phyloP scores from a whole-genome alignment of 352 stramenopile species.

The Aphanomyces invadans region DNA sequence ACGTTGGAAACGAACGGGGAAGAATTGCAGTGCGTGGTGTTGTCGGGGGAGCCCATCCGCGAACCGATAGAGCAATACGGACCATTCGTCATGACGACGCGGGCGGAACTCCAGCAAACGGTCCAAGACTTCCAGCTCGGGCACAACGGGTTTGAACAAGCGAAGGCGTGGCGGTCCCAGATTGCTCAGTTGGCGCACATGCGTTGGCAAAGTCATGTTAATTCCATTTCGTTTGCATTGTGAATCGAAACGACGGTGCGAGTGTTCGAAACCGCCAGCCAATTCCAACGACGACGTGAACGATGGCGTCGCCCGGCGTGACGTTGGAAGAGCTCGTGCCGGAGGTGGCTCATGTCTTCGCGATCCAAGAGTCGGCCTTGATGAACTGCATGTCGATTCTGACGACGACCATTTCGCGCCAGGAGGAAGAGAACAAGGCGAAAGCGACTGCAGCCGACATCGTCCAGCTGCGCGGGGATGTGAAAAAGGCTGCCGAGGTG shows the following conservation, averaged over 20 bases:
- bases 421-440: neutral
- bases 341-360: neutral
- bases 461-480: neutral
- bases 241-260: no score
- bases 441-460: conserved; percentile 8
- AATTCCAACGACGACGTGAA: no score
- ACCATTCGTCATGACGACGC: conserved; percentile 63
- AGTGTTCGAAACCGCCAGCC: no score
- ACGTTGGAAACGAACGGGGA: conserved; percentile 32
- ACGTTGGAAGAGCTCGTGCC: conserved; percentile 16
- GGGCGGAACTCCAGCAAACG: conserved; percentile 45
- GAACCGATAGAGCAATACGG: conserved; percentile 61
- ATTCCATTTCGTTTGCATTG: no score
- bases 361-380: neutral
- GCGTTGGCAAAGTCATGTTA: no score
- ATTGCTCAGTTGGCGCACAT: conserved; percentile 28
- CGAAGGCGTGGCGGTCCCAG: conserved; percentile 43
- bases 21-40: conserved; percentile 50
- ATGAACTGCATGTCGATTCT: conserved; percentile 6
- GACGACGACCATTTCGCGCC: neutral
- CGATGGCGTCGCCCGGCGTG: neutral
- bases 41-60: conserved; percentile 47
- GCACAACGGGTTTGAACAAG: conserved; percentile 61
- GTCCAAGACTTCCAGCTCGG: conserved; percentile 47
- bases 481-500: neutral